Evolutionary conservation across 495 filamentous ascomycete species (phyloP), one percentile per base, ranked within the genome.

Genomic region (Thermothielavioides terrestris): DNA sequence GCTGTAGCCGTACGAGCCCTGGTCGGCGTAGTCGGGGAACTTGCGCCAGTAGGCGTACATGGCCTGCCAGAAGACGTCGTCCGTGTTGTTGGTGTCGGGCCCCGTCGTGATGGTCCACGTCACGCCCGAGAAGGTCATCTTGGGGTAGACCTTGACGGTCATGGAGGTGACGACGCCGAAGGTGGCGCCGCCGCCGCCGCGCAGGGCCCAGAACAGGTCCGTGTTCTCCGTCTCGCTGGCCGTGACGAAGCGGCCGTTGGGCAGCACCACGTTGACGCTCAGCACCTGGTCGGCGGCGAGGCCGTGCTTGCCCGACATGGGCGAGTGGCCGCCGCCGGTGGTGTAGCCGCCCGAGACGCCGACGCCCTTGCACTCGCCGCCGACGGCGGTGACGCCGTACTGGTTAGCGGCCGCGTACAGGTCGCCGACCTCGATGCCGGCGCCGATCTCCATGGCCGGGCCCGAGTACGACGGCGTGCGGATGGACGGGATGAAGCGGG

Each of bases 401-500:
- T 67, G 58, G 26, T 74, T 48, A 12, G 73, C 77, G 7, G 64
- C 61, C 18, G 66, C 49, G 39, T 82, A 78, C 8, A 80, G 59
- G 42, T 80, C 75, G 21, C 57, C 48, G 0, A 67, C 80, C 46
- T 78, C 67, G 6, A 80, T 69, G 36, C 79, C 81, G n/a, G 79
- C 67, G 4, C 79, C 78, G 47, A 81, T 61, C 54, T 77, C 79
- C 42, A 81, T 65, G 14, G 76, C 78, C 0, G 73, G 62, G 0
- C 79, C 77, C 2, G 48, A 59, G 52, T 77, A 80, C 21, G 50
- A 52, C 22, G 58, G 39, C 14, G 51, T 56, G 14, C 35, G 28
- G 41, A 50, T 26, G 39, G 50, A 44, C 46, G 46, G 10, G 32
- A 57, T 20, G 43, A 62, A 60, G 20, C 57, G 38, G 12, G 65